Percentiles rank a stretch among this genome's conserved stretches.
Conservation (phyloP, 2,329 filamentous ascomycete species). For the Gnomoniopsis smithogilvyi region DNA sequence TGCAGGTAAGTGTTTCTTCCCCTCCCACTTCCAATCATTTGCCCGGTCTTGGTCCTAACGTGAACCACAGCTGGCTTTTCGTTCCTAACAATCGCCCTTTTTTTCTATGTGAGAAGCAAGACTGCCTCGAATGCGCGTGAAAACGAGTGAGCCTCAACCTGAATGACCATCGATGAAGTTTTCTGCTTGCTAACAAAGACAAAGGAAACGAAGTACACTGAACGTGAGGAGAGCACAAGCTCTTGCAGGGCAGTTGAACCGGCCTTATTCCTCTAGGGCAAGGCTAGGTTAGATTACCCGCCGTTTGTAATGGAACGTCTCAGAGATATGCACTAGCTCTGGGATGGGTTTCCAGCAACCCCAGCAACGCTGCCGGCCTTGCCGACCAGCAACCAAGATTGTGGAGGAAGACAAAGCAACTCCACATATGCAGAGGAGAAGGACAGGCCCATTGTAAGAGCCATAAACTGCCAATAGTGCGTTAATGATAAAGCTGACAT, state of each 20-base stretch:
- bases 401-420: too few species aligned
- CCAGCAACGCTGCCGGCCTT: too few species aligned
- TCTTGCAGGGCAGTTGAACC: not conserved
- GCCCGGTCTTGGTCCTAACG: not conserved
- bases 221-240: not conserved
- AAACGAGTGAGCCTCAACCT: not conserved
- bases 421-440: too few species aligned
- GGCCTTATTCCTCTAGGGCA: not conserved
- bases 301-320: not conserved
- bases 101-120: not conserved
- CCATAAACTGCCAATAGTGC: too few species aligned
- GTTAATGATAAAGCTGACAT: too few species aligned
- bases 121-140: not conserved
- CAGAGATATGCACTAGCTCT: not conserved
- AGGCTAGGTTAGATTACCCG: not conserved
- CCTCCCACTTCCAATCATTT: not conserved
- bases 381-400: too few species aligned
- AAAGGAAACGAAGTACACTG: not conserved
- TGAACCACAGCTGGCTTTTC: not conserved
- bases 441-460: too few species aligned
- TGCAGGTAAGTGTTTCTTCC: not conserved
- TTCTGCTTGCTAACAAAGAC: not conserved
- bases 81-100: not conserved
- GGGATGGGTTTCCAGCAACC: too few species aligned
- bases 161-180: not conserved